Evolutionary conservation across 768 basidiomycete species (phyloP).

Genomic region (Phanerochaete sordida): DNA sequence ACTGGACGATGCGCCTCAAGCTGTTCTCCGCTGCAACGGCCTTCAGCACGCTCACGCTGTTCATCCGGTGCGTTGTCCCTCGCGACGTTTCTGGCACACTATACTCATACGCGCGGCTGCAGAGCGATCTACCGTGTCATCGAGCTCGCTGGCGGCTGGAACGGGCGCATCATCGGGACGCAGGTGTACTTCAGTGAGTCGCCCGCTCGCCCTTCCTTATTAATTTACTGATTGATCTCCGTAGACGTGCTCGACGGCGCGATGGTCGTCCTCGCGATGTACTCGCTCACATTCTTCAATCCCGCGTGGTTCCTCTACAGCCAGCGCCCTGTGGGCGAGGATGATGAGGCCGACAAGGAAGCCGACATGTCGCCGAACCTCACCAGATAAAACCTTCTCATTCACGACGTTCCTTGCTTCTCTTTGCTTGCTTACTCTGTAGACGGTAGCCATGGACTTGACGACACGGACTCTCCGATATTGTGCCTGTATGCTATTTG

Average conservation of each 20-base stretch:
- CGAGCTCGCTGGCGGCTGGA: constrained; percentile 49
- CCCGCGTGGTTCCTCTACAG: constrained; percentile 38
- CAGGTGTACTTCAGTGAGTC: constrained; percentile 46
- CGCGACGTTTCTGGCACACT: constrained; percentile 10
- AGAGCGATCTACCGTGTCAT: constrained; percentile 49
- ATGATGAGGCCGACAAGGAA: neutral
- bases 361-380: neutral
- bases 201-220: no score
- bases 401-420: no score
- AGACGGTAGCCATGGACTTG: no score
- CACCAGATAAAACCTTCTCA: no score
- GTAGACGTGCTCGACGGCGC: constrained; percentile 52
- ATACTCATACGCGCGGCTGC: constrained; percentile 2
- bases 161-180: constrained; percentile 44
- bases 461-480: no score
- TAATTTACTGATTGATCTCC: no score
- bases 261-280: constrained; percentile 45
- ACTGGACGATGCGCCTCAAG: constrained; percentile 21
- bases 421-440: no score
- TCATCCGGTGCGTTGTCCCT: constrained; percentile 44
- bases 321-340: neutral
- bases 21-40: constrained; percentile 32
- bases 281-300: constrained; percentile 41
- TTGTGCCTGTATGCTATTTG: no score
- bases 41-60: constrained; percentile 34